A percentile compares a stretch with the other conserved stretches of the same genome.
Evolutionary conservation across 495 filamentous ascomycete species (phyloP).

Genomic region (Delitschia confertaspora): DNA sequence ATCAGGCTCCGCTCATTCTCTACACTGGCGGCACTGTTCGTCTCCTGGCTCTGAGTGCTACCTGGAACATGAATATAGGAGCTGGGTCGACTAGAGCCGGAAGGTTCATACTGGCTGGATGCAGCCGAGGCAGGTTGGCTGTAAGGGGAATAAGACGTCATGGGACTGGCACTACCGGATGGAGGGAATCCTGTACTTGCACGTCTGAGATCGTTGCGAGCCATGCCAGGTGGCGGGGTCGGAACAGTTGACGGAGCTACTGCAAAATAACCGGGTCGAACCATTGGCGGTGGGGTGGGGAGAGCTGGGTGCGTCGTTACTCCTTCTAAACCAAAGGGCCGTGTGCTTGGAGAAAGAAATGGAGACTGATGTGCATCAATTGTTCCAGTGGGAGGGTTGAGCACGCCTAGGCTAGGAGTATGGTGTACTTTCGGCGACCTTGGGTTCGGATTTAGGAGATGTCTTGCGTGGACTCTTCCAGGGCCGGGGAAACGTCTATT

Average conservation of each 20-base stretch:
- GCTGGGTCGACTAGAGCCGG: constrained; percentile 10
- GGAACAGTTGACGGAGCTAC: constrained; percentile 18
- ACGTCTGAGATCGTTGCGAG: constrained; percentile 10
- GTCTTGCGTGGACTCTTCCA: constrained; percentile 12
- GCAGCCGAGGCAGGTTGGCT: constrained; percentile 21
- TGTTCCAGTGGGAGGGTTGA: constrained; percentile 27
- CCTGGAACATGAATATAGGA: constrained; percentile 9
- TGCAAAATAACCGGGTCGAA: constrained; percentile 21
- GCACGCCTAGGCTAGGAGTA: constrained; percentile 27
- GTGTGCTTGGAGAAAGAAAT: constrained; percentile 25
- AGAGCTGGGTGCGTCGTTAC: constrained; percentile 28
- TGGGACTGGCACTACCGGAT: constrained; percentile 26
- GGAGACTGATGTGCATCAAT: constrained; percentile 32
- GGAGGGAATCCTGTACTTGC: constrained; percentile 20
- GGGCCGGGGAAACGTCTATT: constrained; percentile 14
- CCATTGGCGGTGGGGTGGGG: constrained; percentile 25
- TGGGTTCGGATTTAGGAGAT: constrained; percentile 33
- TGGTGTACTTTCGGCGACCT: constrained; percentile 32
- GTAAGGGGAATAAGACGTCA: constrained; percentile 24
- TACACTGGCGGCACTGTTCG: constrained; percentile 16
- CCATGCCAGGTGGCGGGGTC: constrained; percentile 14
- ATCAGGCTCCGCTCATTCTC: constrained; percentile 28
- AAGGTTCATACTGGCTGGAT: constrained; percentile 16
- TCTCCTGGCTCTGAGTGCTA: constrained; percentile 3
- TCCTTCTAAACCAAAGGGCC: constrained; percentile 27